Evolutionary conservation across 768 basidiomycete genomes (phyloP).

Genomic region (Pisolithus albus): DNA sequence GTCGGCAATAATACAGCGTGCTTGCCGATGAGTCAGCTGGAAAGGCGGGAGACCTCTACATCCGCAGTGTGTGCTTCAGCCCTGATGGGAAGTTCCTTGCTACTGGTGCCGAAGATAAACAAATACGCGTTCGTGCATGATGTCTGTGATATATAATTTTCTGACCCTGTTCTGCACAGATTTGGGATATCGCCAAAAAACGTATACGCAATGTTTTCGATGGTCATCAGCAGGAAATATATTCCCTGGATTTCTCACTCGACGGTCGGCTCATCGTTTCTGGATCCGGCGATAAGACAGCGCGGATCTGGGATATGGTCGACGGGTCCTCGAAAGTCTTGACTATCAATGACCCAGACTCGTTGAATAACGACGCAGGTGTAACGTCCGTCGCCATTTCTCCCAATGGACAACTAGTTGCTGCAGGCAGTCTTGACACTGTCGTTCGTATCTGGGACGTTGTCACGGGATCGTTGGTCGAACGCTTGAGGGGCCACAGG

Average conservation of each 20-base stretch:
- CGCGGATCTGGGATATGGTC: slow-evolving; percentile 65
- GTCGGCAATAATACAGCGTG: slow-evolving; percentile 39
- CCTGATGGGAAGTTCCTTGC: slow-evolving; percentile 67
- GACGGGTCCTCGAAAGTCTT: slow-evolving; percentile 29
- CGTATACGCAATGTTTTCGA: slow-evolving; percentile 75
- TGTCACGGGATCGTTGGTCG: slow-evolving; percentile 54
- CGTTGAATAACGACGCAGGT: slow-evolving; percentile 48
- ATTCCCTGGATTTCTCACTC: slow-evolving; percentile 86
- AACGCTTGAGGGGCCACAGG: slow-evolving; percentile 68
- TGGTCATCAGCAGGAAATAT: slow-evolving; percentile 90
- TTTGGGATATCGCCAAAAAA: slow-evolving; percentile 86
- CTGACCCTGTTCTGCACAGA: slow-evolving; percentile 38
- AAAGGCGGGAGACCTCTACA: slow-evolving; percentile 81
- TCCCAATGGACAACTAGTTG: slow-evolving; percentile 61
- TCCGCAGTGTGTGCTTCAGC: slow-evolving; percentile 75
- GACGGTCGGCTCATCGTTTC: slow-evolving; percentile 84
- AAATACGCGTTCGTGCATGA: slow-evolving; percentile 63
- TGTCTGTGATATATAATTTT: neutral
- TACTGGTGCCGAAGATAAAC: slow-evolving; percentile 85
- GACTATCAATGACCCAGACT: slow-evolving; percentile 43
- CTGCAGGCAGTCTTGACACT: slow-evolving; percentile 67
- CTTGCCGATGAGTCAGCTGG: slow-evolving; percentile 69
- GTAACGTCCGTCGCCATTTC: slow-evolving; percentile 78
- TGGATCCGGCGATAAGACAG: slow-evolving; percentile 72
- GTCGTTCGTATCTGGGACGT: slow-evolving; percentile 81